phyloP scores from a whole-genome alignment of 176 grass and related monocot species.

The Musa itinerans region DNA sequence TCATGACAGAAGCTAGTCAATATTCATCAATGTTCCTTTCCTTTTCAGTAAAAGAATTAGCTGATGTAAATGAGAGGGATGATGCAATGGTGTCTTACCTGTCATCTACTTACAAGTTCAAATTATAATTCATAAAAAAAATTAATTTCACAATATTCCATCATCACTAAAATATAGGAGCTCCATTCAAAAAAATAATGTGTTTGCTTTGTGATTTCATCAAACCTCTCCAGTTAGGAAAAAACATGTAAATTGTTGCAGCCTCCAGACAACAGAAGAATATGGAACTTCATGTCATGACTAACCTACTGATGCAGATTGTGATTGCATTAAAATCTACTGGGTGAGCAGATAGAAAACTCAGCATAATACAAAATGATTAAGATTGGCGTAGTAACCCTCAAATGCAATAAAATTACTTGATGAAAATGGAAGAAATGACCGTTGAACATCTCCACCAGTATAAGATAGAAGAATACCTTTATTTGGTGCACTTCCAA shows the following conservation, averaged over 20 bases:
- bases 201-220: background rate
- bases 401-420: background rate
- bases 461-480: conserved; percentile 29
- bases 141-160: background rate
- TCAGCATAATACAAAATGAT: background rate
- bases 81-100: background rate
- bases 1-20: no score
- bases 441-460: no score
- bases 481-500: conserved; percentile 98
- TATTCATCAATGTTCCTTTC: no score
- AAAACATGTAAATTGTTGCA: background rate
- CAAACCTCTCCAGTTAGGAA: background rate
- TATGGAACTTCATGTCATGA: background rate
- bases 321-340: background rate
- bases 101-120: background rate
- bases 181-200: background rate
- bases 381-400: background rate
- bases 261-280: background rate
- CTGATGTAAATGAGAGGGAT: background rate
- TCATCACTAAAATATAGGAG: background rate
- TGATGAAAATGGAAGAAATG: background rate
- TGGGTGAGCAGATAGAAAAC: background rate
- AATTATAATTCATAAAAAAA: background rate
- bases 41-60: no score
- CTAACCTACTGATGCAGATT: background rate